Evolutionary conservation across 345 rosid genomes (phyloP).

Genomic region (Aquilaria yunnanensis): DNA sequence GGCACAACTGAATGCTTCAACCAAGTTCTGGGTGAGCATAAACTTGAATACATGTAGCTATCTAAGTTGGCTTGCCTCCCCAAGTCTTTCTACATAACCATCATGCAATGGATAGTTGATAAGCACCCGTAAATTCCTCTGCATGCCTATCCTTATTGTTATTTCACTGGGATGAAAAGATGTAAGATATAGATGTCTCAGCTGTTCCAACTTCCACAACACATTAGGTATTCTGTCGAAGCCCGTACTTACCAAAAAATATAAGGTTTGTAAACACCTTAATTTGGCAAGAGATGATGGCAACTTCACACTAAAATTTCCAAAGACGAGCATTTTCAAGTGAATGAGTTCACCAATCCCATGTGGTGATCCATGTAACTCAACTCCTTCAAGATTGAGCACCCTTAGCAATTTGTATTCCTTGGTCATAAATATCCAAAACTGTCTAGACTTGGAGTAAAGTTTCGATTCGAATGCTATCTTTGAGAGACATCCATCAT

Average conservation of each 20-base stretch:
- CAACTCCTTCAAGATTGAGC: conserved; percentile 16
- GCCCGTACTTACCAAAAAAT: conserved; percentile 1
- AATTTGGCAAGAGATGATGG: conserved; percentile 24
- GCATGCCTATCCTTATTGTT: neutral
- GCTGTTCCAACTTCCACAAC: neutral
- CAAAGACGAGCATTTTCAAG: conserved; percentile 21
- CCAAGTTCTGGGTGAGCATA: no score
- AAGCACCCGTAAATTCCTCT: neutral
- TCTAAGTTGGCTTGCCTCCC: neutral
- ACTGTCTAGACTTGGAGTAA: neutral
- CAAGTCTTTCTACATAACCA: neutral
- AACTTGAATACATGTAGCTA: neutral
- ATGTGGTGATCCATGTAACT: conserved; percentile 10
- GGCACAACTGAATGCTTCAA: neutral
- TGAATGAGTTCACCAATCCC: conserved; percentile 29
- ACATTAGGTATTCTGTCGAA: neutral
- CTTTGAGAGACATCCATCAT: neutral
- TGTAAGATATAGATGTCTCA: conserved; percentile 10
- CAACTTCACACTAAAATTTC: conserved; percentile 2
- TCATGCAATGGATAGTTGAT: neutral
- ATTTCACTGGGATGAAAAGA: rapidly evolving
- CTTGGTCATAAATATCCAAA: conserved; percentile 9
- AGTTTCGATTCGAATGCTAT: neutral
- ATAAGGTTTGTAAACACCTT: conserved; percentile 20
- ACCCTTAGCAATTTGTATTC: conserved; percentile 21